Evolutionary conservation across 129 eudicot genomes (phyloP), one percentile per base, ranked within the genome.

Genomic region (Silybum marianum): DNA sequence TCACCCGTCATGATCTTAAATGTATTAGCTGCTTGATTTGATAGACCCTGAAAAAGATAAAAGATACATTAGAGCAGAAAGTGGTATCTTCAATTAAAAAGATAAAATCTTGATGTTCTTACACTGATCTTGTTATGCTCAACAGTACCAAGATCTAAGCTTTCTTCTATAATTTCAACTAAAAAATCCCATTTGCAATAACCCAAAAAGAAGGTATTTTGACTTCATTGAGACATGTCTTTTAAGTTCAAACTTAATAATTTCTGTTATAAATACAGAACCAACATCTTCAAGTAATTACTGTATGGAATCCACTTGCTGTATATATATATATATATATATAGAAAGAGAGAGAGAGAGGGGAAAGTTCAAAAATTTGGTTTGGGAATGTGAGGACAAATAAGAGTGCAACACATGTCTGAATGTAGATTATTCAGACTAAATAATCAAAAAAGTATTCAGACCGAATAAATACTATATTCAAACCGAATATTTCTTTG

Each of bases 1-100:
- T 95, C 97, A 66, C 89, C 85, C 46, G 85, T 92, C 99, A 95
- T 95, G 80, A 92, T 87, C 83, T 88, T 88, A 83, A 92, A 92
- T 72, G 97, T 93, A 81, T 87, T 83, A 44, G 94, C 89, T 23
- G 99, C 99, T 89, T 92, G 97, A 78, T 95, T 97, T 14, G 97
- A 92, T 73, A 95, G 75, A 82, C 99, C 99, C 99, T 95, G 86
- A 32, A 32, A 32, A 74, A 25, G 18, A 58, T 16, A 38, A 38
- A 11, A 26, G 12, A 79, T 65, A 23, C 44, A 26, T 71, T 58
- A 24, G 21, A 25, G 65, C 11, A 76, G 13, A 74, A 66, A 73
- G 69, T 42, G 18, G 30, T 32, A 58, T 32, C 42, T 19, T 69
- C 3, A 79, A 7, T 25, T 19, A 78, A 30, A 26, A 7, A 18